A percentile compares a stretch with the other conserved stretches of the same genome.
These are phyloP conservation scores for Camellia oleifera DNA, from an alignment of 179 eudicot genomes.

Conservation along the genomic window DNA sequence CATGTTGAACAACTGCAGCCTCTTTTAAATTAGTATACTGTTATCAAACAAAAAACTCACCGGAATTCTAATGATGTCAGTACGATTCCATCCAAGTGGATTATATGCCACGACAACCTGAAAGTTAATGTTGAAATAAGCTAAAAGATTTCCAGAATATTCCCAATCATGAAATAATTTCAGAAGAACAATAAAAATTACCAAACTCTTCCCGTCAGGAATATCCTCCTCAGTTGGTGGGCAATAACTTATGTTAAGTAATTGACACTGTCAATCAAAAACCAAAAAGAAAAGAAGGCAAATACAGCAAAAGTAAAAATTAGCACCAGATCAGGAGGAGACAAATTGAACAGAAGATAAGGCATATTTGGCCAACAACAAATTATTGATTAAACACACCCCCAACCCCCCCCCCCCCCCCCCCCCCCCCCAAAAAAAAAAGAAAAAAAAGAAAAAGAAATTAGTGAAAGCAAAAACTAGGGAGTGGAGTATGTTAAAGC, in stretches of 20 bases:
- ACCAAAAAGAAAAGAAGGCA: background rate
- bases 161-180: background rate
- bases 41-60: slow-evolving; percentile 34
- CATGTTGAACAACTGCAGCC: slow-evolving; percentile 10
- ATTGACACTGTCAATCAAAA: slow-evolving; percentile 59
- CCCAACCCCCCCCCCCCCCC: too few species aligned
- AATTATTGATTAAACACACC: background rate
- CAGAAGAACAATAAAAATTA: slow-evolving; percentile 26
- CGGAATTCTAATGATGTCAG: slow-evolving; percentile 67
- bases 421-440: background rate
- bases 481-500: background rate
- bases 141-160: slow-evolving; percentile 5
- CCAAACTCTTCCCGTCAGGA: slow-evolving; percentile 74
- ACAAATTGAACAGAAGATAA: background rate
- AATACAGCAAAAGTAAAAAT: background rate
- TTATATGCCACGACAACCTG: slow-evolving; percentile 87
- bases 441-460: background rate
- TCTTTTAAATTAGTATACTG: background rate
- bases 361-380: background rate
- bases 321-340: background rate
- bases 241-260: slow-evolving; percentile 85
- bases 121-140: slow-evolving; percentile 14
- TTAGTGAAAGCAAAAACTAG: background rate
- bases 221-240: slow-evolving; percentile 77
- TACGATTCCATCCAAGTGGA: slow-evolving; percentile 88